Evolutionary conservation across 257 asterid genomes (phyloP).

Genomic region (Gentiana macrophylla): DNA sequence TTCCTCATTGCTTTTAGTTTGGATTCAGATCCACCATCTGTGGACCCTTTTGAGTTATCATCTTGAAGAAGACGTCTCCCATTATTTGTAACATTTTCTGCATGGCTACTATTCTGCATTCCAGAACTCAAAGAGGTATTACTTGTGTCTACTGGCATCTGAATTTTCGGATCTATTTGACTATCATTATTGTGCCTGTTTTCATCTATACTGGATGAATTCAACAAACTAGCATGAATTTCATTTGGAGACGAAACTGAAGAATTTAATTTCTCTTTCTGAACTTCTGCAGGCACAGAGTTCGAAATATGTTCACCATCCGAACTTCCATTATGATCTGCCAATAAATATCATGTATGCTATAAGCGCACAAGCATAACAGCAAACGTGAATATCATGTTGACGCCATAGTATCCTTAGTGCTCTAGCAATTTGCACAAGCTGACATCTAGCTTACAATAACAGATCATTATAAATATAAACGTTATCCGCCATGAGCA

Average conservation of each 20-base stretch:
- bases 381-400: not conserved
- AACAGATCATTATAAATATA: too few relatives aligned
- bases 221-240: slow-evolving; percentile 30
- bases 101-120: slow-evolving; percentile 26
- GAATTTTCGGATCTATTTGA: slow-evolving; percentile 31
- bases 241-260: slow-evolving; percentile 15
- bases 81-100: slow-evolving; percentile 38
- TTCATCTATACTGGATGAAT: slow-evolving; percentile 34
- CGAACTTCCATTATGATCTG: slow-evolving; percentile 37
- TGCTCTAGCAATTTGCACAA: too few relatives aligned
- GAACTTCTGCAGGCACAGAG: slow-evolving; percentile 32
- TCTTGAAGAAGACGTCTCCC: slow-evolving; percentile 88
- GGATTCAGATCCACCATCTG: slow-evolving; percentile 19
- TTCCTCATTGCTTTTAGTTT: slow-evolving; percentile 20
- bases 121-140: slow-evolving; percentile 35
- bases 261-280: slow-evolving; percentile 13
- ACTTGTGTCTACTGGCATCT: slow-evolving; percentile 33
- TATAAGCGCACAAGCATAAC: not conserved
- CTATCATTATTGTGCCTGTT: slow-evolving; percentile 33
- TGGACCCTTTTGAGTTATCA: slow-evolving; percentile 27
- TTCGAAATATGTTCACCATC: slow-evolving; percentile 25
- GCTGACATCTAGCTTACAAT: too few relatives aligned
- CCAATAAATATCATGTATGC: slow-evolving; percentile 2
- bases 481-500: not conserved
- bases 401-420: too few relatives aligned